Evolutionary conservation across 176 grass and related monocot genomes (phyloP).

Genomic region (Avena atlantica): DNA sequence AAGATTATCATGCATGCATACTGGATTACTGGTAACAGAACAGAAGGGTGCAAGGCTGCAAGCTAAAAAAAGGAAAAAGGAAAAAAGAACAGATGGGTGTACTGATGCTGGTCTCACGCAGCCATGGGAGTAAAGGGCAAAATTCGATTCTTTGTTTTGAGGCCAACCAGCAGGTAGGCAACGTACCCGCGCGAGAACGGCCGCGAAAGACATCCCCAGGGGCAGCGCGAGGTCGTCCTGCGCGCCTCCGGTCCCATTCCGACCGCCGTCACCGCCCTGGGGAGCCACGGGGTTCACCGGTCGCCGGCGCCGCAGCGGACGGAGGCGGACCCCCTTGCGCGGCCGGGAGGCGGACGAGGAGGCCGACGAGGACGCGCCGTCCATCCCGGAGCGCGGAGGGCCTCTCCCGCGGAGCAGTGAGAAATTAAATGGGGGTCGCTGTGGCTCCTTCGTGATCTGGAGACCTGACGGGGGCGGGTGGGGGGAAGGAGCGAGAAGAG

Average conservation of each 20-base stretch:
- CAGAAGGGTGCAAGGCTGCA: not conserved
- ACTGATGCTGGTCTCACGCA: not conserved
- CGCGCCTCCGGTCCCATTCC: not conserved
- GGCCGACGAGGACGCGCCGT: constrained; percentile 39
- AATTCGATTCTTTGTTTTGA: not conserved
- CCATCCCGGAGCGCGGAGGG: constrained; percentile 31
- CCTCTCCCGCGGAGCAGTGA: not conserved
- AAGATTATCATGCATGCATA: not conserved
- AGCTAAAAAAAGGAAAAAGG: not conserved
- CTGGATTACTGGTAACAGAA: not conserved
- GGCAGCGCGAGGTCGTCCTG: constrained; percentile 79
- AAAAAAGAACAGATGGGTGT: not conserved
- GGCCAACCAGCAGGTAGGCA: not conserved
- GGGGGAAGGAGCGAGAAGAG: not conserved
- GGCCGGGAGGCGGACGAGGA: constrained; percentile 19
- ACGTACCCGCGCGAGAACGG: constrained; percentile 77
- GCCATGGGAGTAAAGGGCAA: not conserved
- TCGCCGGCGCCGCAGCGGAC: constrained; percentile 32
- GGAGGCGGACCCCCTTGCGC: constrained; percentile 46
- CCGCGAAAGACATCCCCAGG: constrained; percentile 88
- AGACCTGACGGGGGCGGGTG: not conserved
- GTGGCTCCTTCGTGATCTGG: not conserved
- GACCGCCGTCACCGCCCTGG: not conserved
- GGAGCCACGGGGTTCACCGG: not conserved
- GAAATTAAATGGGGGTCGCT: not conserved